Conservation (phyloP, 352 stramenopile species). For the Phytophthora tentaculata region DNA sequence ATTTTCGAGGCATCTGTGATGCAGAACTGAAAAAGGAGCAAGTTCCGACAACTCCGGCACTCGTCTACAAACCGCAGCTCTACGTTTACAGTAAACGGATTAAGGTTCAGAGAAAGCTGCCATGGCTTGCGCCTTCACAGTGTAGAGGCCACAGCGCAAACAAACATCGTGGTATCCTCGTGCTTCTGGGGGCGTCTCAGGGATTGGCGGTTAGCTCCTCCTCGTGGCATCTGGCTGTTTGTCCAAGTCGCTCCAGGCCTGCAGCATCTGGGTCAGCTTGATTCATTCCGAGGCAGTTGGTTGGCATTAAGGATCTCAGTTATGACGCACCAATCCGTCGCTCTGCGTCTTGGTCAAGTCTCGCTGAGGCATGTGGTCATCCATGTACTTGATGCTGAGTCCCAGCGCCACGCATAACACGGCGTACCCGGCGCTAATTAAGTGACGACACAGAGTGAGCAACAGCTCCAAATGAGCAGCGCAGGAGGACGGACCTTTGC, state of each 20-base stretch:
- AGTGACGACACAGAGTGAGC: background rate
- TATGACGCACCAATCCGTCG: constrained; percentile 53
- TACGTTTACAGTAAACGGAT: too few species aligned
- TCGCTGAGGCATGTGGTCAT: constrained; percentile 58
- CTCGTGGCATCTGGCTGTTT: constrained; percentile 27
- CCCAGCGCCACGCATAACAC: constrained; percentile 68
- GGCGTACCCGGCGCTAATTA: constrained; percentile 58
- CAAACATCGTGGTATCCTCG: background rate
- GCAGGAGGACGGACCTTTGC: constrained; percentile 50
- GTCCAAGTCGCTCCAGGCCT: constrained; percentile 79
- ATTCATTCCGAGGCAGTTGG: constrained; percentile 10
- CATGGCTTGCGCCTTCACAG: background rate
- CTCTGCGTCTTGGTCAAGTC: constrained; percentile 41
- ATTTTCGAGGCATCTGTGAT: constrained; percentile 7
- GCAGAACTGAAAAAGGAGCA: too few species aligned
- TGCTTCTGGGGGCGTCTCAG: background rate
- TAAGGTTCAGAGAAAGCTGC: too few species aligned
- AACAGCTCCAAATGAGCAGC: background rate
- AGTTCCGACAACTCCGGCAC: too few species aligned
- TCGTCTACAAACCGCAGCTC: background rate
- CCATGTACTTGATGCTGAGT: constrained; percentile 72
- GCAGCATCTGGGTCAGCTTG: constrained; percentile 16
- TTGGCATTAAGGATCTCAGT: background rate
- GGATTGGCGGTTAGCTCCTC: background rate
- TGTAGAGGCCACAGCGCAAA: background rate